Conservation (phyloP, 225 moss, liverwort and hornwort genomes). For the Antitrichia curtipendula region DNA sequence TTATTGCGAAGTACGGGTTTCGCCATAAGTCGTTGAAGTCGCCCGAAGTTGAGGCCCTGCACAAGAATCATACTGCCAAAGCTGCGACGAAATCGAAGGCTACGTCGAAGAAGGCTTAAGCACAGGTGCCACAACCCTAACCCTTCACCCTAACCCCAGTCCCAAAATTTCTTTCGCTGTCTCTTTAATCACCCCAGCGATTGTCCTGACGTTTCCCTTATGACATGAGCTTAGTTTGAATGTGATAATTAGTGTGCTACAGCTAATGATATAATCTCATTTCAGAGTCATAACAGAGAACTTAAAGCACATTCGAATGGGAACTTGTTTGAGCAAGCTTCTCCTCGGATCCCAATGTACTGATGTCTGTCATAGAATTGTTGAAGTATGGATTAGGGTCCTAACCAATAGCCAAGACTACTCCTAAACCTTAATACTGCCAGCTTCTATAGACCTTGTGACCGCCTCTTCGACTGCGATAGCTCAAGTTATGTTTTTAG, state of each 20-base stretch:
- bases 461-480: neutral
- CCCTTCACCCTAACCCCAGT: neutral
- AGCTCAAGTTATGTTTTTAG: no score
- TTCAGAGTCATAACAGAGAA: no score
- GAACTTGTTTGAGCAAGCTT: neutral
- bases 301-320: neutral
- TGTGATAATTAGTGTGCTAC: no score
- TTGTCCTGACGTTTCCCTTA: neutral
- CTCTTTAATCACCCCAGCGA: no score
- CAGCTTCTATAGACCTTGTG: neutral
- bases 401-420: no score
- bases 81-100: neutral
- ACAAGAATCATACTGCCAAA: neutral
- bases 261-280: neutral
- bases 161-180: neutral
- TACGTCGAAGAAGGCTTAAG: neutral
- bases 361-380: neutral
- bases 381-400: neutral
- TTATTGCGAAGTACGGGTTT: constrained; percentile 56
- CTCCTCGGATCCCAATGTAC: no score
- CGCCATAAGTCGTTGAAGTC: constrained; percentile 43
- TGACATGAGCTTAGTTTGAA: neutral
- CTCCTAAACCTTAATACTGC: no score
- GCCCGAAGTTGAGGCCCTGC: constrained; percentile 24
- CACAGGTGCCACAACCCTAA: neutral